Evolutionary conservation across 371 early-diverging fungal genomes (phyloP), one percentile per base, ranked within the genome.

Genomic region (Actinomucor elegans): DNA sequence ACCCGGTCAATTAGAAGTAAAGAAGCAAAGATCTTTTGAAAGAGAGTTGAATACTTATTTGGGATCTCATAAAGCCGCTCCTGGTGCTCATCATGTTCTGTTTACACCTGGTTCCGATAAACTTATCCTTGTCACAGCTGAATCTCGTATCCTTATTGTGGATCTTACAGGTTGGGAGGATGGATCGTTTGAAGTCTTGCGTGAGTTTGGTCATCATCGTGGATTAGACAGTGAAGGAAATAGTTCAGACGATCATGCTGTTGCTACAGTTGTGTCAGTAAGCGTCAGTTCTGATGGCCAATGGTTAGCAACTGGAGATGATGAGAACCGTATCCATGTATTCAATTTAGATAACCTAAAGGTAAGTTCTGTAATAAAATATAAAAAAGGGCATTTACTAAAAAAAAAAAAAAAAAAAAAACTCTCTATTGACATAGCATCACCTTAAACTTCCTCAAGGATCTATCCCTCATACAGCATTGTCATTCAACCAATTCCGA

Each of bases 251-350:
- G 69, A 79, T 52, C 51, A 74, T 66, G 49, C 74, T 60, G 51
- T 78, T 59, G 57, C 69, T n/a, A 84, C 90, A 0, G 81, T 92
- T 15, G 59, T 66, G 11, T 67, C 80, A 2, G 66, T 94, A 61
- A 77, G 88, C 18, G 82, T 91, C 21, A 92, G 92, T 61, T 67
- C 71, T 3, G 92, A 92, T 66, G 90, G 88, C 15, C 84, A 84
- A 59, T 92, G 89, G 86, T 66, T 94, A 28, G 93, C 86, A 3
- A 86, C 89, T 7, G 89, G 86, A 4, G 95, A 94, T 64, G 71
- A 87, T 52, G 66, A 73, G 8, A 90, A 88, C 60, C 74, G 83
- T 37, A 86, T 93, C 42, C 77, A 85, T 55, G 79, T 94, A n/a
- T 90, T 83, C 38, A 87, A 88, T 46, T 57, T 94, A 41, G 90